Evolutionary conservation across 768 basidiomycete genomes (phyloP), one percentile per base, ranked within the genome.

Genomic region (Naganishia onofrii): DNA sequence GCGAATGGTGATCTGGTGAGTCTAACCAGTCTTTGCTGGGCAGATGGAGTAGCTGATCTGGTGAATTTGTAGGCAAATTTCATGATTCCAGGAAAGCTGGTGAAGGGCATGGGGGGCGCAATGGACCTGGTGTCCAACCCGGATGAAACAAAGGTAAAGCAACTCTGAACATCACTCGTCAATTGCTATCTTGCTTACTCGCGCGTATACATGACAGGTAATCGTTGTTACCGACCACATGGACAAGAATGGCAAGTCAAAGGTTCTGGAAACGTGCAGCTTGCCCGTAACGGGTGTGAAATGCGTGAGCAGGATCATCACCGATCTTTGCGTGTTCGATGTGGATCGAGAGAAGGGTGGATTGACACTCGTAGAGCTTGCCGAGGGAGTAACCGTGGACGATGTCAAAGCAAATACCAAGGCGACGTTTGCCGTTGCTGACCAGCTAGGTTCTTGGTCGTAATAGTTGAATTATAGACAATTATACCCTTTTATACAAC

Each of bases 61-160:
- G 1, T 55, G 23, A 12, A 23, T 32, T 21, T 48, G 10, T 55
- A 73, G 74, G 94, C 94, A 68, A 97, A 97, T 84, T 97, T 92
- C 80, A 97, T 96, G 94, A 93, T 96, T 76, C 94, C 93, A 2
- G 92, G 93, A 15, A 95, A 96, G 54, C 72, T 77, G 42, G 75
- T 78, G 66, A 77, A 77, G 71, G 77, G 92, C 44, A 94, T 96
- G 78, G 94, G 94, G 15, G 94, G 93, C 60, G 93, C 93, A 10
- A 94, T 94, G 92, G 93, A 95, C 78, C 87, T 94, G 60, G 92
- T 93, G 69, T 95, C 93, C 69, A 96, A 95, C 82, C 94, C 93
- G 0, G 92, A 95, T 81, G 88, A 89, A 82, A 97, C 94, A 52
- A 94, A 90, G 81, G 77, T 80, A 44, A 31, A 54, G 17, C 29